phyloP scores from a whole-genome alignment of 257 asterid species.

The Jaltomata sinuosa region DNA sequence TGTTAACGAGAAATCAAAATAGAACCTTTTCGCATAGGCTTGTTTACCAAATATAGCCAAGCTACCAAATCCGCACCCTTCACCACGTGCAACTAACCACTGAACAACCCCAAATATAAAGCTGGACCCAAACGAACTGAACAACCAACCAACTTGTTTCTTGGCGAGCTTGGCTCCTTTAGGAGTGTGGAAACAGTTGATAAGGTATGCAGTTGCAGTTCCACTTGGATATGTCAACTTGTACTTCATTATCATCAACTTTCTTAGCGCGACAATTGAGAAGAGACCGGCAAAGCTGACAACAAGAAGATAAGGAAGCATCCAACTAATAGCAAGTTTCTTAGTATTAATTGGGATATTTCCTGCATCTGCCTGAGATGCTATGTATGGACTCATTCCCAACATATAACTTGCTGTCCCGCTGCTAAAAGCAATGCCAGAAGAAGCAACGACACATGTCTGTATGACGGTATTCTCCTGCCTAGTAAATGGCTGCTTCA shows the following conservation, averaged over 20 bases:
- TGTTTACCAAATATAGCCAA: conserved; percentile 70
- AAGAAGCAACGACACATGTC: conserved; percentile 59
- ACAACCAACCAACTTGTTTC: conserved; percentile 52
- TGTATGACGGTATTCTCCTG: conserved; percentile 75
- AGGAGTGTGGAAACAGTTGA: conserved; percentile 83
- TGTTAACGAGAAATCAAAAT: conserved; percentile 14
- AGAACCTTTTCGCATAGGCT: conserved; percentile 32
- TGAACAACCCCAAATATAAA: conserved; percentile 53
- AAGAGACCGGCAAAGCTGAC: conserved; percentile 81
- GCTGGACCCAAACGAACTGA: conserved; percentile 50
- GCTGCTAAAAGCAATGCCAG: conserved; percentile 83
- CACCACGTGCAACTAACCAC: conserved; percentile 55
- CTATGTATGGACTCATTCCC: conserved; percentile 46
- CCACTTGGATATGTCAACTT: conserved; percentile 78
- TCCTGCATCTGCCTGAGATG: conserved; percentile 44
- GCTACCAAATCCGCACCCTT: conserved; percentile 59
- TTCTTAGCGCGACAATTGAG: conserved; percentile 64
- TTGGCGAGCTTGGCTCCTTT: conserved; percentile 66
- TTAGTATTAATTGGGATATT: conserved; percentile 42
- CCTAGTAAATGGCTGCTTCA: conserved; percentile 58
- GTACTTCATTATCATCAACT: conserved; percentile 23
- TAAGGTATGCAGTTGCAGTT: conserved; percentile 75
- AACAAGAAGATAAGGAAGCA: conserved; percentile 36
- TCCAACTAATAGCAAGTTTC: conserved; percentile 53
- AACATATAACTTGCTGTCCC: conserved; percentile 70